Conservation (phyloP, 2,329 filamentous ascomycete species). For the Hyphodiscus sp. region DNA sequence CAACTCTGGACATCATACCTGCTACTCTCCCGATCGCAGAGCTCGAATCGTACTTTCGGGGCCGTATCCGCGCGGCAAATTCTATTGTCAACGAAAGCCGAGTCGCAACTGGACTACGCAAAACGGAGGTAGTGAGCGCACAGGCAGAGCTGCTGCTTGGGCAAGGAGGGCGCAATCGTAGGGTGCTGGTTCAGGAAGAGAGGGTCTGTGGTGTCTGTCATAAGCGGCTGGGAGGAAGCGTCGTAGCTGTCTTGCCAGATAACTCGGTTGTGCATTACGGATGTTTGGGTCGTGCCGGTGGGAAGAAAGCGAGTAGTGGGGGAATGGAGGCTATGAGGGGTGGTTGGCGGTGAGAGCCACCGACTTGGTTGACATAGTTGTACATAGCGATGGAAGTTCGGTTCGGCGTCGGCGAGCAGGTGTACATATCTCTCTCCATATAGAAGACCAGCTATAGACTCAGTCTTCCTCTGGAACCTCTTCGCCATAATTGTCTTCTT, state of each 20-base stretch:
- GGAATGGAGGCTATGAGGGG: constrained; percentile 17
- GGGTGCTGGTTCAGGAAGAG: constrained; percentile 82
- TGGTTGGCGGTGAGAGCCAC: constrained; percentile 19
- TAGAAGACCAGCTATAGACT: constrained; percentile 7
- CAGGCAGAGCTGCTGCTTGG: constrained; percentile 71
- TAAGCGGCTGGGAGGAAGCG: constrained; percentile 85
- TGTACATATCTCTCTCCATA: constrained; percentile 4
- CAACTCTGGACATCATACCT: constrained; percentile 81
- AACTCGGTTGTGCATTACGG: constrained; percentile 77
- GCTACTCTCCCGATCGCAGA: constrained; percentile 69
- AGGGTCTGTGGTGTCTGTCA: constrained; percentile 87
- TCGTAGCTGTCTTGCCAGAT: constrained; percentile 83
- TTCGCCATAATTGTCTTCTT: constrained; percentile 80
- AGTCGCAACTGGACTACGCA: constrained; percentile 69
- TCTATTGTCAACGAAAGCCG: constrained; percentile 73
- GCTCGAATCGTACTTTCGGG: constrained; percentile 85
- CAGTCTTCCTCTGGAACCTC: constrained; percentile 66
- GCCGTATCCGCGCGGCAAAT: constrained; percentile 81
- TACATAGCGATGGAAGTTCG: constrained; percentile 25
- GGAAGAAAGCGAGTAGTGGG: constrained; percentile 31
- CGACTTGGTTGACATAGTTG: constrained; percentile 6
- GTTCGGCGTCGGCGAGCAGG: not conserved
- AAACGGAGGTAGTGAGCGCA: constrained; percentile 70
- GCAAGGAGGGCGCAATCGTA: constrained; percentile 54
- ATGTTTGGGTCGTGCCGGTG: constrained; percentile 56